A percentile compares a stretch with the other conserved stretches of the same genome.
Evolutionary conservation across 2,329 filamentous ascomycete genomes (phyloP).

Genomic region (Parastagonospora nodorum): DNA sequence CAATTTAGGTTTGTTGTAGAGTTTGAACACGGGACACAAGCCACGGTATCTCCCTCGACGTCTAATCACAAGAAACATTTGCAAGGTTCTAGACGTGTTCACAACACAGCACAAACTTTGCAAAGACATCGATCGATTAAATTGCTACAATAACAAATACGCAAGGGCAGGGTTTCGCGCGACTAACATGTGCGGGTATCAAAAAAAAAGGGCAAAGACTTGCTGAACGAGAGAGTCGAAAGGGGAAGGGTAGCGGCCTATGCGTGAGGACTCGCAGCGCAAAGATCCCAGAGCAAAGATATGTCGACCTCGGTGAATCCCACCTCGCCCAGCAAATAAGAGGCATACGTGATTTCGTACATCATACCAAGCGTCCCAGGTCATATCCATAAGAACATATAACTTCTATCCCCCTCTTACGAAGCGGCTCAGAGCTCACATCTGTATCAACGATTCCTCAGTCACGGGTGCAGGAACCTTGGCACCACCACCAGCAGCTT

Average conservation of each 20-base stretch:
- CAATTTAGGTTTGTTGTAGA: too few species aligned
- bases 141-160: not conserved
- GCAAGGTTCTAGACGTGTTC: too few species aligned
- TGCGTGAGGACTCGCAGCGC: not conserved
- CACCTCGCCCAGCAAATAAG: not conserved
- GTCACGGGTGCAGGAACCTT: not conserved
- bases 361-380: not conserved
- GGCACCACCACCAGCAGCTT: constrained; percentile 5
- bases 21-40: too few species aligned
- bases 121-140: too few species aligned
- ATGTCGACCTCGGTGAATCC: not conserved
- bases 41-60: too few species aligned
- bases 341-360: not conserved
- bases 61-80: too few species aligned
- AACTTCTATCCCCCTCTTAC: not conserved
- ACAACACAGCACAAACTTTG: too few species aligned
- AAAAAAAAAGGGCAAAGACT: constrained; percentile 2
- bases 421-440: not conserved
- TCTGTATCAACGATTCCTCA: not conserved
- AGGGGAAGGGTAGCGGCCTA: not conserved
- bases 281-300: not conserved
- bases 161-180: not conserved
- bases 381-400: not conserved
- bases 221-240: constrained; percentile 2
- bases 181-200: constrained; percentile 2